phyloP scores from a whole-genome alignment of 73 alveolate species.

The Paramecium pentaurelia region DNA sequence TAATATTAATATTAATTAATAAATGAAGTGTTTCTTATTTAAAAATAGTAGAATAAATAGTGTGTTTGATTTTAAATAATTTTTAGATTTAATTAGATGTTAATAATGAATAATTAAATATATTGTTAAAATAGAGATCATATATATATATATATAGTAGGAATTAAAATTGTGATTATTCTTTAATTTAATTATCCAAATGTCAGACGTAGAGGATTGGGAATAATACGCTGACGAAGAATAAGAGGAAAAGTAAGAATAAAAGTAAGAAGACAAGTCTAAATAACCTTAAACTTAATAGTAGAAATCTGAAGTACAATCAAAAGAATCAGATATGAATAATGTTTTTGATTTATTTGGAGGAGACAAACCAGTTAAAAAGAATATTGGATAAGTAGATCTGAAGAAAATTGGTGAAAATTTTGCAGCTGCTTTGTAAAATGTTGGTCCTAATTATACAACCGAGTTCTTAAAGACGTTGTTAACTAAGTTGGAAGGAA shows the following conservation, averaged over 20 bases:
- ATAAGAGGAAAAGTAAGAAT: background rate
- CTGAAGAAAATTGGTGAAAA: constrained; percentile 46
- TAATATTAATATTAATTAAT: background rate
- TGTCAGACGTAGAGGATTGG: constrained; percentile 41
- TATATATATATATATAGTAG: background rate
- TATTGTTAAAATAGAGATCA: background rate
- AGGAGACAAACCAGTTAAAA: background rate
- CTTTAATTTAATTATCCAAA: background rate
- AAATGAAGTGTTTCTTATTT: background rate
- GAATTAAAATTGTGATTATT: background rate
- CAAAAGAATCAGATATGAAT: constrained; percentile 43
- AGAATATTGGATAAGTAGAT: background rate
- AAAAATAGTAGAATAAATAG: background rate
- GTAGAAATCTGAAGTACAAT: background rate
- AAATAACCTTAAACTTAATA: background rate
- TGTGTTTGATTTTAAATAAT: background rate
- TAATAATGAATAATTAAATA: background rate
- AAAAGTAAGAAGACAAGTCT: background rate
- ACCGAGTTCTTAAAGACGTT: background rate
- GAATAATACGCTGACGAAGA: constrained; percentile 17
- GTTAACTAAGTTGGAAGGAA: background rate
- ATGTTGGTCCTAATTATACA: constrained; percentile 25
- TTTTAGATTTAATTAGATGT: background rate
- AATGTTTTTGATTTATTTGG: constrained; percentile 39
- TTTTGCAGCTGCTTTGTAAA: constrained; percentile 21